These are phyloP conservation scores for Scutellaria galericulata DNA, from an alignment of 257 asterid genomes.

Conservation along the genomic window DNA sequence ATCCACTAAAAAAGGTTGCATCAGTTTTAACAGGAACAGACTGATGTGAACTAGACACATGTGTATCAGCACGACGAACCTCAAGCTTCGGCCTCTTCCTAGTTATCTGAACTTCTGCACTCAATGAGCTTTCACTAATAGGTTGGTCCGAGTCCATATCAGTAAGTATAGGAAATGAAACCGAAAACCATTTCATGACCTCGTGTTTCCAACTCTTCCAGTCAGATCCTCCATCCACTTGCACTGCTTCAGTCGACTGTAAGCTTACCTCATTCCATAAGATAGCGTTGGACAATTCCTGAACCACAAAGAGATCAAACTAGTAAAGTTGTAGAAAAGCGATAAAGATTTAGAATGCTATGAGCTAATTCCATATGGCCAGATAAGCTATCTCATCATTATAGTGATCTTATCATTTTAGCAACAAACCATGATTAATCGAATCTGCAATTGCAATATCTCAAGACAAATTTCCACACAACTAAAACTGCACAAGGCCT, in stretches of 20 bases:
- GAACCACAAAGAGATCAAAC: conserved; percentile 30
- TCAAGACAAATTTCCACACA: not conserved
- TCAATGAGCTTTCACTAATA: conserved; percentile 49
- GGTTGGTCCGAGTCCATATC: conserved; percentile 54
- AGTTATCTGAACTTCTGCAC: conserved; percentile 60
- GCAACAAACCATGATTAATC: conserved; percentile 5
- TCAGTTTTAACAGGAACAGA: conserved; percentile 57
- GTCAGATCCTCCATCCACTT: conserved; percentile 62
- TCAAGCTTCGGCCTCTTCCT: conserved; percentile 95
- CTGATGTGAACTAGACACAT: conserved; percentile 60
- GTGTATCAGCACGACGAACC: conserved; percentile 95
- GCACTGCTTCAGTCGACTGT: conserved; percentile 54
- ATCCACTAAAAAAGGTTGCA: conserved; percentile 52
- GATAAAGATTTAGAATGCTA: not conserved
- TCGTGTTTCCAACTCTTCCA: conserved; percentile 93
- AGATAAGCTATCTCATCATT: conserved; percentile 16
- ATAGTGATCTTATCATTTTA: conserved; percentile 11
- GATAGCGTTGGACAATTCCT: conserved; percentile 86
- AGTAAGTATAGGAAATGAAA: conserved; percentile 59
- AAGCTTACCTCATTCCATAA: conserved; percentile 78
- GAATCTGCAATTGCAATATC: conserved; percentile 8
- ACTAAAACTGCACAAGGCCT: conserved; percentile 1
- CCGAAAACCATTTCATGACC: conserved; percentile 88
- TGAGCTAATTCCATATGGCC: conserved; percentile 21
- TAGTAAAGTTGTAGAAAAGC: conserved; percentile 18